A percentile compares a stretch with the other conserved stretches of the same genome.
phyloP scores from a whole-genome alignment of 306 rosid species.

The Vigna reflexopilosa region DNA sequence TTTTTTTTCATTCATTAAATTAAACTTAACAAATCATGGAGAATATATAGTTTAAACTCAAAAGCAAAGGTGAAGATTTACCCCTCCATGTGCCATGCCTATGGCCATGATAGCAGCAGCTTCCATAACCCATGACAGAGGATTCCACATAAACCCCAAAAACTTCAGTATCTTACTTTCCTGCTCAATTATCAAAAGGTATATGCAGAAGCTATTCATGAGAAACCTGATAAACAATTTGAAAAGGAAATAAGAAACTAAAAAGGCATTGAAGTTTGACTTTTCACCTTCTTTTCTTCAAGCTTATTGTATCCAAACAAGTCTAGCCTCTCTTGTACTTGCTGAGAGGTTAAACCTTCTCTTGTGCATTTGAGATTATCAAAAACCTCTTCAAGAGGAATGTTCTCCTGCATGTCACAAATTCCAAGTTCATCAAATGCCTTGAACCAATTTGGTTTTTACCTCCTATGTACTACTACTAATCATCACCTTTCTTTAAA shows the following conservation, averaged over 20 bases:
- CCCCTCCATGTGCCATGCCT: slow-evolving; percentile 73
- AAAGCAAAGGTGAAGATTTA: slow-evolving; percentile 32
- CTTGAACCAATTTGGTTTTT: no score
- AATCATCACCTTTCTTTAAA: no score
- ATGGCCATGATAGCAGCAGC: slow-evolving; percentile 85
- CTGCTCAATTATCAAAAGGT: slow-evolving; percentile 40
- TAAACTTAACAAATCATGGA: neutral
- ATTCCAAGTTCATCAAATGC: slow-evolving; percentile 27
- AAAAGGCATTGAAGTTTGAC: slow-evolving; percentile 20
- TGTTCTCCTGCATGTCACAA: slow-evolving; percentile 64
- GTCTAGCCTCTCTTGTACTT: slow-evolving; percentile 62
- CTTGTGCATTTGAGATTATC: slow-evolving; percentile 62
- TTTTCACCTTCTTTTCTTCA: slow-evolving; percentile 75
- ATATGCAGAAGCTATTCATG: neutral
- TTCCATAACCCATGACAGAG: slow-evolving; percentile 92
- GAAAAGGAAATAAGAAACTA: slow-evolving; percentile 1
- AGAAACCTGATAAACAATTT: slow-evolving; percentile 22
- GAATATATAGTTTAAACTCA: neutral
- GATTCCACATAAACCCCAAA: slow-evolving; percentile 90
- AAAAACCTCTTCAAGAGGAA: slow-evolving; percentile 72
- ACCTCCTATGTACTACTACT: no score
- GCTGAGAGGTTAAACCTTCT: slow-evolving; percentile 65
- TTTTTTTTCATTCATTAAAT: neutral
- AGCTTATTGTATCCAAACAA: slow-evolving; percentile 77
- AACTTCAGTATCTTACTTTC: slow-evolving; percentile 73